Percentiles rank a stretch among this genome's conserved stretches.
phyloP scores from a whole-genome alignment of 192 early-diverging fungal species.

The Backusella tarrabulga region DNA sequence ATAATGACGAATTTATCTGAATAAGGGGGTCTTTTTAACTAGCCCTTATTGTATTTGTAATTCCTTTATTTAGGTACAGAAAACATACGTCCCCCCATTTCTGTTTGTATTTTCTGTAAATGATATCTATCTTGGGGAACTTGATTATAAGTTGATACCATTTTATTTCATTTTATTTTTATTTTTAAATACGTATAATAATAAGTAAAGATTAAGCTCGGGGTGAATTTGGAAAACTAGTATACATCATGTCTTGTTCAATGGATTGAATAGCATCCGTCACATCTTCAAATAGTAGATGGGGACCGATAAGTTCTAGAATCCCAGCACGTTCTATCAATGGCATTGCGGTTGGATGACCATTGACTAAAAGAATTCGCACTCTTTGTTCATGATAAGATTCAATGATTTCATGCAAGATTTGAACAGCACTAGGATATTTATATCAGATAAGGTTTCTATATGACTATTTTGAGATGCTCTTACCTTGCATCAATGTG shows the following conservation, averaged over 20 bases:
- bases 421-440: constrained; percentile 45
- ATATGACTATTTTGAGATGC: not conserved
- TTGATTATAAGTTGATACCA: too few species aligned
- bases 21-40: not conserved
- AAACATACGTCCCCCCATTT: too few species aligned
- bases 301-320: constrained; percentile 52
- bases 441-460: not conserved
- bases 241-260: constrained; percentile 9
- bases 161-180: too few species aligned
- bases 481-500: constrained; percentile 74
- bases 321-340: constrained; percentile 73
- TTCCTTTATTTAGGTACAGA: too few species aligned
- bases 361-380: constrained; percentile 84
- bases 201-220: not conserved
- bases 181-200: not conserved
- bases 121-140: too few species aligned
- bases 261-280: constrained; percentile 26
- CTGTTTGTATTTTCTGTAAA: too few species aligned
- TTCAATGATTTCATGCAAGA: constrained; percentile 86
- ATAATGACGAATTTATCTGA: not conserved
- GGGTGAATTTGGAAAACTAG: not conserved
- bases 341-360: constrained; percentile 63
- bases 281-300: constrained; percentile 69
- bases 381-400: constrained; percentile 77
- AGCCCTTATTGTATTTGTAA: too few species aligned